phyloP scores from a whole-genome alignment of 441 rosid species.

The Eutrema salsugineum region DNA sequence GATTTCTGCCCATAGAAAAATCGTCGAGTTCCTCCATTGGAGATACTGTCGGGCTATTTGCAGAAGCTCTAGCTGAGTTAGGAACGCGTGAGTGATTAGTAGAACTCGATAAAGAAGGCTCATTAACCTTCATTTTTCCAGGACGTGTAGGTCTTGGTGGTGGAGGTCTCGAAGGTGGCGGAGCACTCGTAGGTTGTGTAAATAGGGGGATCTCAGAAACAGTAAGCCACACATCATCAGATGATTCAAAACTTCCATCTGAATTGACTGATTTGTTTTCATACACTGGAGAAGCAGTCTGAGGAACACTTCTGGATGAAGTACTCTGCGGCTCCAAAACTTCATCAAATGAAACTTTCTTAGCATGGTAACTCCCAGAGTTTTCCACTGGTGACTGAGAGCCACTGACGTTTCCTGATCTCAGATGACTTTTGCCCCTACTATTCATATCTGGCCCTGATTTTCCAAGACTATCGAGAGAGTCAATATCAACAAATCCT shows the following conservation, averaged over 20 bases:
- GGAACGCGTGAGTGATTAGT: slow-evolving; percentile 42
- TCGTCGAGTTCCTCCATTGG: slow-evolving; percentile 67
- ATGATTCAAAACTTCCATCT: slow-evolving; percentile 49
- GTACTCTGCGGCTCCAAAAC: slow-evolving; percentile 46
- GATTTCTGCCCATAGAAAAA: slow-evolving; percentile 53
- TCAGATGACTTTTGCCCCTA: slow-evolving; percentile 45
- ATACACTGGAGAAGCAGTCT: neutral
- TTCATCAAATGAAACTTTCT: slow-evolving; percentile 38
- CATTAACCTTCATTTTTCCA: slow-evolving; percentile 47
- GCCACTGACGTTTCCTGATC: slow-evolving; percentile 38
- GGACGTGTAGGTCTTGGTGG: slow-evolving; percentile 79
- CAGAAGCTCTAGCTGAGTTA: slow-evolving; percentile 36
- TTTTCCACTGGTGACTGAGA: slow-evolving; percentile 40
- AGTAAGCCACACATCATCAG: slow-evolving; percentile 83
- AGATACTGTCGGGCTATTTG: slow-evolving; percentile 41
- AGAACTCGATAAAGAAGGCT: slow-evolving; percentile 48
- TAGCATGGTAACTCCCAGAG: slow-evolving; percentile 36
- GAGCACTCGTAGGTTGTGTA: slow-evolving; percentile 78
- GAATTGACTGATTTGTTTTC: slow-evolving; percentile 38
- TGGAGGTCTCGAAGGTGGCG: slow-evolving; percentile 94
- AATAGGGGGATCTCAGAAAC: slow-evolving; percentile 89
- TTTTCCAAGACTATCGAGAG: slow-evolving; percentile 61
- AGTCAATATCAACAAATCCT: slow-evolving; percentile 60
- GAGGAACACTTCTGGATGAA: slow-evolving; percentile 42
- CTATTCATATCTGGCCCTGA: slow-evolving; percentile 43